Conservation (phyloP, 129 eudicot genomes). For the Centaurea solstitialis region DNA sequence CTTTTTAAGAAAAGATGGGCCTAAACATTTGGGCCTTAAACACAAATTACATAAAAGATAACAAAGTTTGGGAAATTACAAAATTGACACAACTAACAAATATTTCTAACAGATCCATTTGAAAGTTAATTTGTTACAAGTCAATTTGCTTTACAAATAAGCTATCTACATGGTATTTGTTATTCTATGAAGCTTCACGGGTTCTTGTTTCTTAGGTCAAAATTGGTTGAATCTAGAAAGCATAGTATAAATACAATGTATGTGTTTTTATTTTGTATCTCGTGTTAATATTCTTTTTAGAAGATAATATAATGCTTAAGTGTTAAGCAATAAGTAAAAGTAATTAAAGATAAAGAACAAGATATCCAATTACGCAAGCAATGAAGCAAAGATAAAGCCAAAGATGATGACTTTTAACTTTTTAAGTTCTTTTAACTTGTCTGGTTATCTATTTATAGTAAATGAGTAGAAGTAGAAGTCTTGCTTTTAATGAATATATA, state of each 20-base stretch:
- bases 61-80: too few species aligned
- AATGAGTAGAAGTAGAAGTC: too few species aligned
- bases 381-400: not conserved
- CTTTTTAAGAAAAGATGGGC: too few species aligned
- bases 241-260: not conserved
- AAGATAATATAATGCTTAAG: not conserved
- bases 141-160: not conserved
- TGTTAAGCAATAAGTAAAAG: conserved; percentile 11
- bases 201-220: not conserved
- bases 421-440: not conserved
- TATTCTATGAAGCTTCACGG: not conserved
- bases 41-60: too few species aligned
- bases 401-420: not conserved
- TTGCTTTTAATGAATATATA: too few species aligned
- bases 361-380: not conserved
- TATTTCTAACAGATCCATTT: too few species aligned
- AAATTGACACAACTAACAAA: too few species aligned
- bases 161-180: not conserved
- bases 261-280: not conserved
- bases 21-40: too few species aligned
- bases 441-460: not conserved
- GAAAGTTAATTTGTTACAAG: not conserved
- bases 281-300: not conserved
- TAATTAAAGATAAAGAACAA: conserved; percentile 4
- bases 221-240: not conserved